Evolutionary conservation across 768 basidiomycete species (phyloP).

Genomic region (Mrakia blollopis): DNA sequence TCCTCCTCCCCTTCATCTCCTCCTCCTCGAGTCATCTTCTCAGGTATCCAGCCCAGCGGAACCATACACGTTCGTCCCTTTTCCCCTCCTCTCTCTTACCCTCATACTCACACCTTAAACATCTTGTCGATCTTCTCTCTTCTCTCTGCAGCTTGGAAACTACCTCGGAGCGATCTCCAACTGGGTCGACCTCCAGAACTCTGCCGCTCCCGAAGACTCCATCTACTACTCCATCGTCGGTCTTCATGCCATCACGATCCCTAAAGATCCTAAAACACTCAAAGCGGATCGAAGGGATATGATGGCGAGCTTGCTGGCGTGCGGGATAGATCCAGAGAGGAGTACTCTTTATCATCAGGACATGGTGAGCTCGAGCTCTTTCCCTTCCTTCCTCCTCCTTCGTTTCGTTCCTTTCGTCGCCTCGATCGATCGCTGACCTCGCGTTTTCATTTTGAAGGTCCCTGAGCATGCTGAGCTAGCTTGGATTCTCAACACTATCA

Average conservation of each 20-base stretch:
- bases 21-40: slow-evolving; percentile 49
- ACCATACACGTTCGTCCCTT: slow-evolving; percentile 47
- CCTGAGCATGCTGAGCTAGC: slow-evolving; percentile 76
- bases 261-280: slow-evolving; percentile 69
- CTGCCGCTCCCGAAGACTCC: slow-evolving; percentile 32
- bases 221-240: slow-evolving; percentile 80
- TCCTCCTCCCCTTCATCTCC: neutral
- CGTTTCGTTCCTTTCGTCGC: neutral
- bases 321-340: slow-evolving; percentile 72
- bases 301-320: slow-evolving; percentile 74
- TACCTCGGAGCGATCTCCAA: slow-evolving; percentile 84
- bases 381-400: neutral
- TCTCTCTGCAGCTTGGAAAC: slow-evolving; percentile 89
- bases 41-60: slow-evolving; percentile 78
- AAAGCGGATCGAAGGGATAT: slow-evolving; percentile 63
- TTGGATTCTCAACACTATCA: slow-evolving; percentile 83
- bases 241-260: slow-evolving; percentile 88
- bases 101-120: neutral
- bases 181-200: slow-evolving; percentile 75
- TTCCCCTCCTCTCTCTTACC: slow-evolving; percentile 1
- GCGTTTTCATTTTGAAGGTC: slow-evolving; percentile 49
- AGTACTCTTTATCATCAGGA: slow-evolving; percentile 83
- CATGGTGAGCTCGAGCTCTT: slow-evolving; percentile 54
- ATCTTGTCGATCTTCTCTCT: slow-evolving; percentile 3
- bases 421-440: neutral